A percentile compares a stretch with the other conserved stretches of the same genome.
These are phyloP conservation scores for Potentilla sterilis DNA, from an alignment of 306 rosid species.

Conservation along the genomic window DNA sequence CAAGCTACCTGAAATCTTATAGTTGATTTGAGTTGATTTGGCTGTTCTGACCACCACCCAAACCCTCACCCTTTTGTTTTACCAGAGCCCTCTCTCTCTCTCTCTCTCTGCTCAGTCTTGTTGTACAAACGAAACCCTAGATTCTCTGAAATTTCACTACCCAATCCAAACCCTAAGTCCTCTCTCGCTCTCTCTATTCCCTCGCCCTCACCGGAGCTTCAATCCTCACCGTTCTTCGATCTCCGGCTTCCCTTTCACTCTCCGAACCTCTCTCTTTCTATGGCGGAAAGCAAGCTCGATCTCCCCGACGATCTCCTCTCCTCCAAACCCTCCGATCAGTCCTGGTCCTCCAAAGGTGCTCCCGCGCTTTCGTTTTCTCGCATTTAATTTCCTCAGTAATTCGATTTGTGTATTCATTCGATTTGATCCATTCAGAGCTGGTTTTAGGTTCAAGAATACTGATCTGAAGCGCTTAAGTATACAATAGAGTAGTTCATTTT, in stretches of 20 bases:
- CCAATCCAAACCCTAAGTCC: neutral
- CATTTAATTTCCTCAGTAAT: neutral
- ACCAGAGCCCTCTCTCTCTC: neutral
- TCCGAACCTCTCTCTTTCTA: neutral
- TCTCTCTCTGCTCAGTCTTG: conserved; percentile 24
- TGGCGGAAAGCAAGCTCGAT: conserved; percentile 59
- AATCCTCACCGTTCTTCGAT: conserved; percentile 11
- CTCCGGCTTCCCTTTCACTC: conserved; percentile 10
- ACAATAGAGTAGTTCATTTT: conserved; percentile 11
- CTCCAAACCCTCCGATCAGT: conserved; percentile 46
- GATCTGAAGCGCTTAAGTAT: conserved; percentile 28
- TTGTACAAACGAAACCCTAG: conserved; percentile 46
- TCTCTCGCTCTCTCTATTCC: neutral
- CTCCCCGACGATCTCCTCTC: conserved; percentile 52
- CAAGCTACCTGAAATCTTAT: conserved; percentile 22
- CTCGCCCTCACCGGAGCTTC: conserved; percentile 8
- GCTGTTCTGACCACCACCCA: conserved; percentile 51
- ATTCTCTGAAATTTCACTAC: conserved; percentile 26
- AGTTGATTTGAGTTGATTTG: conserved; percentile 43
- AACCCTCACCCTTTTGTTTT: conserved; percentile 32
- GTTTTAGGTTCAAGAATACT: conserved; percentile 17
- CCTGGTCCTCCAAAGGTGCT: conserved; percentile 49
- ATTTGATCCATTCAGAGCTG: conserved; percentile 23
- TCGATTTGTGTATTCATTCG: conserved; percentile 4
- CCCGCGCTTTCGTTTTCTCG: neutral